Base-by-base conservation (phyloP, 805 yeast species). In the Wickerhamomyces mucosus region DNA sequence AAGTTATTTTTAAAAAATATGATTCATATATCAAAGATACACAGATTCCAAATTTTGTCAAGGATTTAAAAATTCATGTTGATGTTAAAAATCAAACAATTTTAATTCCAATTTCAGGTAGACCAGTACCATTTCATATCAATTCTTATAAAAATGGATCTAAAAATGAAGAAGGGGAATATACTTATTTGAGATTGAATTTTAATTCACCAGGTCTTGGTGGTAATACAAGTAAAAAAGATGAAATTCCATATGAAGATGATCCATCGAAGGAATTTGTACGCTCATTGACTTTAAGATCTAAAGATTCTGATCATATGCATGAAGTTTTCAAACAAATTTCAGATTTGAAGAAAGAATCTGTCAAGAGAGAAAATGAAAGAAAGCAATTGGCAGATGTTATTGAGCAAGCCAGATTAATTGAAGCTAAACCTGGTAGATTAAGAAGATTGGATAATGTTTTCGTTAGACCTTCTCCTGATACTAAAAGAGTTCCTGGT, bases 81-180 rank as follows among this genome's bases (percentile, higher is more conserved):
- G 98, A 89, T 54, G 67, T 74, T 53, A 84, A 82, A 49, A 72
- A 81, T 36, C 96, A 88, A 58, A 82, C 96, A 2, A 80, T 89
- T 34, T 73, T 89, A 38, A 62, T 89, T 37, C 98, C 98, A 31
- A 80, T 89, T 36, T 73, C 79, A 48, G 98, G 98, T 40, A 71
- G 97, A 49, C 96, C 97, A 2, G 97, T 92, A 32, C 98, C 98
- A 16, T 89, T 92, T 67, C 98, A 89, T 55, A 86, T 89, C 51
- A 85, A 85, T 55, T 67, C 96, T 4, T 88, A 82, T 61, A 89
- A 88, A 50, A 88, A 84, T 52, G 97, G 96, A 30, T 81, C 95
- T 9, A 88, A 86, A 50, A 84, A 79, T 41, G 98, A 92, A 50
- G 97, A 92, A 63, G 97, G 96, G 32, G 96, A 88, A 44, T 86